Percentiles rank a stretch among this genome's conserved stretches.
Evolutionary conservation across 306 rosid genomes (phyloP).

Genomic region (Cyclanthera cordifolia): DNA sequence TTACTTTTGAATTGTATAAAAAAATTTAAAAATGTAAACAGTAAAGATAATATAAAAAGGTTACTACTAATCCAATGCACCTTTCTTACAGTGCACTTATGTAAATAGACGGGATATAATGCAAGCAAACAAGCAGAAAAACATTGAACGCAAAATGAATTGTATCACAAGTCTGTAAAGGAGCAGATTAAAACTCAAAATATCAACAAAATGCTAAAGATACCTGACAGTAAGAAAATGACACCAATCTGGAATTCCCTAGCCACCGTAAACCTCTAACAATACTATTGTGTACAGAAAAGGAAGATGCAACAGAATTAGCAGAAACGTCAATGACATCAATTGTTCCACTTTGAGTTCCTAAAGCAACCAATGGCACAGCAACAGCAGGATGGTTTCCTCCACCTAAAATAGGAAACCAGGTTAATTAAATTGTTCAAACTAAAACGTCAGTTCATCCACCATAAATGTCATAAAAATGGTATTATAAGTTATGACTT

Average conservation of each 20-base stretch:
- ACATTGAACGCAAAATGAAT: not conserved
- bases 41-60: not conserved
- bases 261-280: slow-evolving; percentile 98
- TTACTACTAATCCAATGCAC: not conserved
- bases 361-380: slow-evolving; percentile 96
- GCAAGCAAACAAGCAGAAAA: not conserved
- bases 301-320: slow-evolving; percentile 71
- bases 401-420: slow-evolving; percentile 56
- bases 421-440: not conserved
- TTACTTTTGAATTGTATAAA: not conserved
- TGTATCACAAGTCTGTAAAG: not conserved
- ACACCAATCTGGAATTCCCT: slow-evolving; percentile 94
- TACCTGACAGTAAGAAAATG: slow-evolving; percentile 83
- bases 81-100: not conserved
- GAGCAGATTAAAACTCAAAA: not conserved
- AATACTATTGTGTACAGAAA: slow-evolving; percentile 62
- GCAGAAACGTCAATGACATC: slow-evolving; percentile 91
- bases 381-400: slow-evolving; percentile 86
- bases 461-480: slow-evolving; percentile 9
- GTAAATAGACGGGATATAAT: not conserved
- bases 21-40: not conserved
- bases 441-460: slow-evolving; percentile 21
- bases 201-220: slow-evolving; percentile 24
- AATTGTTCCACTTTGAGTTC: slow-evolving; percentile 78
- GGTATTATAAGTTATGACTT: not conserved